phyloP scores from a whole-genome alignment of 495 filamentous ascomycete species.

The Lasiosphaeria hispida region DNA sequence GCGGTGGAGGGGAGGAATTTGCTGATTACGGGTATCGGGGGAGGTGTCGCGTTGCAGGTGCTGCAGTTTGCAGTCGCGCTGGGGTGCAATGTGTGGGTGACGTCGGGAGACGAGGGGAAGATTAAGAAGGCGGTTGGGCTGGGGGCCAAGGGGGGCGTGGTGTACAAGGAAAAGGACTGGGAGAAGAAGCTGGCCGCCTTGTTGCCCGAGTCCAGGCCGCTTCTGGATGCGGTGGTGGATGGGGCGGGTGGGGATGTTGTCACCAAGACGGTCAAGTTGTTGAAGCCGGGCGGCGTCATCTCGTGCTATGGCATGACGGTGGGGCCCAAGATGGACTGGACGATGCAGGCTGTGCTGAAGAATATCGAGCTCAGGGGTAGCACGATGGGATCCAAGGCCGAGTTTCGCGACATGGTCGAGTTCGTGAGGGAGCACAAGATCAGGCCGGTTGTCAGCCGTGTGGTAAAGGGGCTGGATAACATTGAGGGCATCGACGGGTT shows the following conservation, averaged over 20 bases:
- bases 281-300: constrained; percentile 65
- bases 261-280: constrained; percentile 51
- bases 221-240: constrained; percentile 70
- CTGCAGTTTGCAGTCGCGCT: constrained; percentile 66
- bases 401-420: constrained; percentile 74
- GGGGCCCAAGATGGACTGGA: constrained; percentile 67
- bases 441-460: constrained; percentile 59
- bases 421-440: constrained; percentile 66
- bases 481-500: constrained; percentile 62
- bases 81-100: constrained; percentile 68
- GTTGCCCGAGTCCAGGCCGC: constrained; percentile 57
- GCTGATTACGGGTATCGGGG: constrained; percentile 75
- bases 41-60: constrained; percentile 71
- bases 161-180: constrained; percentile 64
- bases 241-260: constrained; percentile 76
- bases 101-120: constrained; percentile 62
- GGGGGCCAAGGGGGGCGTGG: constrained; percentile 68
- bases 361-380: constrained; percentile 71
- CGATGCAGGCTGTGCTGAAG: constrained; percentile 67
- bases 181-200: constrained; percentile 59
- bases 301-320: constrained; percentile 77
- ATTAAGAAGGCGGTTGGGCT: constrained; percentile 58
- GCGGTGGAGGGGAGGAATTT: constrained; percentile 60
- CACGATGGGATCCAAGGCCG: constrained; percentile 73
- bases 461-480: constrained; percentile 63